phyloP scores from a whole-genome alignment of 1,139 yeast genomes.

The Candida sanyaensis region DNA sequence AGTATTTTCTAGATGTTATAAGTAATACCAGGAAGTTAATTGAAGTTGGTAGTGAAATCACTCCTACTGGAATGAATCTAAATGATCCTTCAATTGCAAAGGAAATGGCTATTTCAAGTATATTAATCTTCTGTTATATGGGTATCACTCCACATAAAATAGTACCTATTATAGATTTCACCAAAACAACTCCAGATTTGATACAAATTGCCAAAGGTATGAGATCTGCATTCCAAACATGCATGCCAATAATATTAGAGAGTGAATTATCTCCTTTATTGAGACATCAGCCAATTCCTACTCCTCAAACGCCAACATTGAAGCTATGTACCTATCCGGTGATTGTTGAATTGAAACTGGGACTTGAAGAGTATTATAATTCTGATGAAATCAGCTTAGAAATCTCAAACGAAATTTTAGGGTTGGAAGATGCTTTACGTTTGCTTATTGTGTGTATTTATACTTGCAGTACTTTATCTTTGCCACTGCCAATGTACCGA shows the following conservation, averaged over 20 bases:
- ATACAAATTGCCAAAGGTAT: conserved; percentile 24
- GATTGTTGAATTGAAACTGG: conserved; percentile 16
- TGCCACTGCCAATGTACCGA: conserved; percentile 29
- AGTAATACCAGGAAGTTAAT: conserved; percentile 7
- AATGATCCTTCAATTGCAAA: conserved; percentile 16
- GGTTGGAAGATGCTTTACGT: conserved; percentile 3
- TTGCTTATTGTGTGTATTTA: conserved; percentile 8
- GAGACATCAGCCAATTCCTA: conserved; percentile 8
- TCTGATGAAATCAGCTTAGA: conserved; percentile 12
- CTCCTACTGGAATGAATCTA: background rate
- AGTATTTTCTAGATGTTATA: conserved; percentile 24
- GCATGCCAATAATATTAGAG: conserved; percentile 15
- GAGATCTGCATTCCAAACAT: conserved; percentile 13
- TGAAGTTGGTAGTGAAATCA: background rate
- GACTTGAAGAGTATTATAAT: conserved; percentile 11
- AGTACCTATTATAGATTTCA: conserved; percentile 27
- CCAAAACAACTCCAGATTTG: conserved; percentile 18
- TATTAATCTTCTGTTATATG: conserved; percentile 28
- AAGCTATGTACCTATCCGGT: conserved; percentile 18
- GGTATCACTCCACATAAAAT: conserved; percentile 33
- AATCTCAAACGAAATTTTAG: background rate
- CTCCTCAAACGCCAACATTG: conserved; percentile 13
- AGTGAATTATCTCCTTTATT: conserved; percentile 19
- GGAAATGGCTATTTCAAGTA: conserved; percentile 24
- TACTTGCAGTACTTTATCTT: conserved; percentile 17